These are phyloP conservation scores for Didymella glomerata DNA, from an alignment of 2,329 filamentous ascomycete genomes.

Conservation along the genomic window DNA sequence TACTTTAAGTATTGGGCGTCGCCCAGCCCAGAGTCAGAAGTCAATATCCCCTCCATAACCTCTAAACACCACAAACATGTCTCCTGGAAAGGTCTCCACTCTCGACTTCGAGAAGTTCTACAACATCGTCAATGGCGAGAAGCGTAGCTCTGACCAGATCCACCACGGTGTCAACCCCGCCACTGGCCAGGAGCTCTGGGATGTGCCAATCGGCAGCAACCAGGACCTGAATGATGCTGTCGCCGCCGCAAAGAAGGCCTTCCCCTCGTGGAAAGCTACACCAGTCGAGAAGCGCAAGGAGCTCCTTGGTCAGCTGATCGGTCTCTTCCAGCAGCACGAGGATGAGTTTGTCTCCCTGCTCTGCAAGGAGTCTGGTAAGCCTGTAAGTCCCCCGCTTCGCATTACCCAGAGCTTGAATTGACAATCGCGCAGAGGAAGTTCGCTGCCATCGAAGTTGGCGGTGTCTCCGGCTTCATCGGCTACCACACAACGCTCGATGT, in stretches of 20 bases:
- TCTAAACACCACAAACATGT: constrained; percentile 48
- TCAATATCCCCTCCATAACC: constrained; percentile 4
- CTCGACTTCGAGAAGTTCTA: constrained; percentile 57
- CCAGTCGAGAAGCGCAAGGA: constrained; percentile 47
- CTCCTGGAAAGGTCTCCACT: constrained; percentile 54
- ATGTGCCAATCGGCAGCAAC: constrained; percentile 60
- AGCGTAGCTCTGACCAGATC: constrained; percentile 52
- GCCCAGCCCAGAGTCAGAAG: not conserved
- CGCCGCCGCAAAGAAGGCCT: constrained; percentile 57
- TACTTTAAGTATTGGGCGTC: constrained; percentile 17
- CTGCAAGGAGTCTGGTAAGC: constrained; percentile 50
- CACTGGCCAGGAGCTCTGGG: constrained; percentile 58
- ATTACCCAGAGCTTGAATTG: constrained; percentile 7
- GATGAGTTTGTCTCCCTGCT: constrained; percentile 45
- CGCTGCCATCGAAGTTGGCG: constrained; percentile 53
- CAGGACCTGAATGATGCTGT: constrained; percentile 63
- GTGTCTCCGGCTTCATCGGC: constrained; percentile 47
- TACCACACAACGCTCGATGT: constrained; percentile 49
- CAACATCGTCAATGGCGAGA: constrained; percentile 63
- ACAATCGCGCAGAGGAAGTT: constrained; percentile 48
- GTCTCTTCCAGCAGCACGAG: constrained; percentile 35
- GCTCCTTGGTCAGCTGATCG: constrained; percentile 39
- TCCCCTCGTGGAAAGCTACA: constrained; percentile 56
- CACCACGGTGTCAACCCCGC: constrained; percentile 62
- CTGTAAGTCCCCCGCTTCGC: constrained; percentile 30